Conservation (phyloP, 2,329 filamentous ascomycete species). For the Hymenoscyphus occultus region DNA sequence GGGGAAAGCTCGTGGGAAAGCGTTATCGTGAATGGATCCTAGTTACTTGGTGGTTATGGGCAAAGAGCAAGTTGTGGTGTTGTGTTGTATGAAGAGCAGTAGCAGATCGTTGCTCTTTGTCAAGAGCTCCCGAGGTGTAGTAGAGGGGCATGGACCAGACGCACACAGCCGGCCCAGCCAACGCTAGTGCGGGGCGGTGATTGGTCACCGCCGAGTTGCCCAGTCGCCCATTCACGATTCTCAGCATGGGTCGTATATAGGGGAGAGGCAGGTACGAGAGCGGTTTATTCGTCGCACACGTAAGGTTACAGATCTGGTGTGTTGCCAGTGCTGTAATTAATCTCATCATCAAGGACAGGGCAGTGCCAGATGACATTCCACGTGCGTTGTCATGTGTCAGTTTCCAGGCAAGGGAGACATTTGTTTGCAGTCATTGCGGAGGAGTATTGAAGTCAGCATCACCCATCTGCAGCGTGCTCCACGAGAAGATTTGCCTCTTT, state of each 20-base stretch:
- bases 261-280: conserved; percentile 2
- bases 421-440: neutral
- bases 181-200: neutral
- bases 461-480: neutral
- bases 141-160: neutral
- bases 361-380: neutral
- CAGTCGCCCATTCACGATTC: neutral
- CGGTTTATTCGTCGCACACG: neutral
- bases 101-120: conserved; percentile 9
- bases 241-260: conserved; percentile 2
- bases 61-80: neutral
- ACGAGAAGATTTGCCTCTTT: neutral
- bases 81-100: conserved; percentile 11
- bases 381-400: neutral
- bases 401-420: neutral
- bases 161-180: neutral
- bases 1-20: conserved; percentile 18
- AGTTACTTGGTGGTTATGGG: neutral
- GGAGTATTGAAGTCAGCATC: neutral
- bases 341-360: neutral
- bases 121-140: conserved; percentile 6
- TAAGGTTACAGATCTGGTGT: neutral
- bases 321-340: neutral
- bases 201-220: neutral
- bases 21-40: neutral